These are phyloP conservation scores for Aciculosporium take DNA, from an alignment of 2,329 filamentous ascomycete genomes.

Conservation along the genomic window DNA sequence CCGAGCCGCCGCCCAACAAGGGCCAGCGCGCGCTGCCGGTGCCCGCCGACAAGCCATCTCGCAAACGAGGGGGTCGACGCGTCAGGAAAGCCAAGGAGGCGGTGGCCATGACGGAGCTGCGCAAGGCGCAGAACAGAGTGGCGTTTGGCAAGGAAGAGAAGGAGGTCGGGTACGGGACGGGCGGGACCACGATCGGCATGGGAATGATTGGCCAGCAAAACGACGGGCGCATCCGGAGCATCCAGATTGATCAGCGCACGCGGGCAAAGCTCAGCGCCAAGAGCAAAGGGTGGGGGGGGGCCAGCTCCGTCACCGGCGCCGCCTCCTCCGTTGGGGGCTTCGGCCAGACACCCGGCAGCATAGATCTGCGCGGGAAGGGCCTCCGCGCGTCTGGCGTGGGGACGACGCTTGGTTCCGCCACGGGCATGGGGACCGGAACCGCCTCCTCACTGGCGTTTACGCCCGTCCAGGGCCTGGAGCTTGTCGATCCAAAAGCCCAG, in stretches of 20 bases:
- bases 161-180: constrained; percentile 79
- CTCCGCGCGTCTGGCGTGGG: constrained; percentile 74
- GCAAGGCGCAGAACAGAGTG: constrained; percentile 92
- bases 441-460: constrained; percentile 85
- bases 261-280: constrained; percentile 87
- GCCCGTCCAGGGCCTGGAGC: constrained; percentile 82
- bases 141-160: constrained; percentile 91
- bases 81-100: constrained; percentile 94
- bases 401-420: constrained; percentile 41
- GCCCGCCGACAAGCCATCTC: constrained; percentile 85
- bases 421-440: constrained; percentile 68
- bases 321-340: constrained; percentile 76
- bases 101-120: constrained; percentile 88
- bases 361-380: constrained; percentile 62
- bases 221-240: constrained; percentile 74
- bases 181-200: constrained; percentile 72
- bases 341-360: constrained; percentile 46
- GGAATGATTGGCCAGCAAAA: constrained; percentile 89
- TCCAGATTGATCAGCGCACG: constrained; percentile 86
- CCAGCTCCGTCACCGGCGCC: constrained; percentile 48
- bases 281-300: constrained; percentile 84
- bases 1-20: constrained; percentile 80
- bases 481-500: constrained; percentile 85
- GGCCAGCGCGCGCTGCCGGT: constrained; percentile 75
- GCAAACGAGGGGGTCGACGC: constrained; percentile 80